Base-by-base conservation (phyloP, 257 asterid genomes). In the Thymus quinquecostatus region DNA sequence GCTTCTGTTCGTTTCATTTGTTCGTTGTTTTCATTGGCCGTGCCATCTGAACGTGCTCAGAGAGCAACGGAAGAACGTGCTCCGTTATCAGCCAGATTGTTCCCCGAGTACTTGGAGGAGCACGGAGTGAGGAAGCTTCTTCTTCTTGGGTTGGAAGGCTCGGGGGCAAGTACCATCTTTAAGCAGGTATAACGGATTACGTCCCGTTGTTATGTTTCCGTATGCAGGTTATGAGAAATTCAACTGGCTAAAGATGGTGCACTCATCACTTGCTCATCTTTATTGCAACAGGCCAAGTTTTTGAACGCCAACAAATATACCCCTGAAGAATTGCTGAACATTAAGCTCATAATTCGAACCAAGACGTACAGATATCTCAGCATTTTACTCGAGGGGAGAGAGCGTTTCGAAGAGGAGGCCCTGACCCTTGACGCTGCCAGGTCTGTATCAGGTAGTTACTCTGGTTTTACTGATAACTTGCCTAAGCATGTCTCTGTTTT, bases 141-240 rank as follows among this genome's bases (percentile, higher is more conserved):
- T 71, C 89, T 88, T 74, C 80, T 86, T 59, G 97, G 97, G 71
- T 61, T 82, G 78, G 87, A 82, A 62, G 89, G 86, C 47, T 90
- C 92, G 55, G 97, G 91, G 59, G 59, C 87, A 68, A 86, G 89
- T 80, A 82, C 97, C 75, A 82, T 88, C 70, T 90, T 86, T 76
- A 88, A 90, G 86, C 97, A 88, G 91, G 97, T 88, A 53, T 59
- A 32, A 11, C 28, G 32, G 48, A 29, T 50, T 68, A 29, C 44
- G 48, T 38, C 58, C 60, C 27, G n/a, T 49, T 58, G 21, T 21
- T 21, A 0, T 21, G 21, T 21, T 21, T 21, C 0, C 0, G 0
- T 21, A 21, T 21, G 21, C 21, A 0, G 21, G 21, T 21, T 21
- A n/a, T n/a, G n/a, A n/a, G n/a, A n/a, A n/a, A n/a, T n/a, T n/a